Evolutionary conservation across 306 rosid genomes (phyloP), one percentile per base, ranked within the genome.

Genomic region (Dryas octopetala): DNA sequence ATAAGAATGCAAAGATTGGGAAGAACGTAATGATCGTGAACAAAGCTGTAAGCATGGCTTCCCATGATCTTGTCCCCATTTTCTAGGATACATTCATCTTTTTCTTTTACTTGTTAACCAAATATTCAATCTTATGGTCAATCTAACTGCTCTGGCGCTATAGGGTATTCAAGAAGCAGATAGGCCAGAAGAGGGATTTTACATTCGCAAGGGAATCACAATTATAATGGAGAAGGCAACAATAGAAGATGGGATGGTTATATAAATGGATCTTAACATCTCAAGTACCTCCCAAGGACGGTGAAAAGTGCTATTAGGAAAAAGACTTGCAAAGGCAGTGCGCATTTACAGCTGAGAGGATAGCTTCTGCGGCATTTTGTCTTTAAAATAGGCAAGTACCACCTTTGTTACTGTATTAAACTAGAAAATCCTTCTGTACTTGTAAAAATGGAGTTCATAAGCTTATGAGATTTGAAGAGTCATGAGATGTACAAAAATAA

Each of bases 1-100:
- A 94, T 83, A 94, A 94, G 93, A 94, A 91, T 54, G 98, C 90
- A 38, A 91, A 70, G 86, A 91, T 94, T 0, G 98, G 98, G 65
- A 90, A 87, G 78, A 86, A 90, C 46, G 97, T 87, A 15, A 11
- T 86, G 75, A 90, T 94, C 80, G 76, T 75, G 86, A 94, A 94
- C 88, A 88, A 79, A 82, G 97, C 88, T 65, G 98, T 93, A 83
- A 91, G 95, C 65, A 75, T 51, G 65, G 14, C 61, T 75, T 6
- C 68, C 47, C 51, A 7, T 59, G 63, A 60, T 86, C 75, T 44
- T 65, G 47, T 38, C 49, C 15, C 17, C 32, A 15, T 52, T 14
- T 46, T 48, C 17, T 3, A 2, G 70, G 58, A 47, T 58, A 9
- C 67, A 15, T 40, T 74, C 40, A n/a, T 50, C 26, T 15, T 28